phyloP scores from a whole-genome alignment of 768 basidiomycete species.

The Phaffia australis region DNA sequence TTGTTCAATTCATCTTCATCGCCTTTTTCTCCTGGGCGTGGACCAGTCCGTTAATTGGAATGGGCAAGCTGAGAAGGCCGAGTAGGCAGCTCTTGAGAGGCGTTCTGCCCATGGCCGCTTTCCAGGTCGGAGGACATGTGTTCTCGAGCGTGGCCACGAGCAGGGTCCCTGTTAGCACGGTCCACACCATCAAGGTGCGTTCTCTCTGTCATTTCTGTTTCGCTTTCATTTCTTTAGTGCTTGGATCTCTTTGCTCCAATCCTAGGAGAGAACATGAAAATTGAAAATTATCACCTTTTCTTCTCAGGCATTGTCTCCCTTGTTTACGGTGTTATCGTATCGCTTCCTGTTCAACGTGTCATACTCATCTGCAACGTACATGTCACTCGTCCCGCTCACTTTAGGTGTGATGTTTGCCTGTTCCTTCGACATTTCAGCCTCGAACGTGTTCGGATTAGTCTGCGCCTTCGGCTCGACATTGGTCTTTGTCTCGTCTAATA shows the following conservation, averaged over 20 bases:
- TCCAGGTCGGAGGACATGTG: conserved; percentile 96
- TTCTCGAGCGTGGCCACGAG: conserved; percentile 97
- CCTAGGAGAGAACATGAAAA: not conserved
- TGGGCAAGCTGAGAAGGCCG: conserved; percentile 54
- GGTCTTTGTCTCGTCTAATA: conserved; percentile 94
- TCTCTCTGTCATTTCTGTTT: not conserved
- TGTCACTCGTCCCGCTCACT: conserved; percentile 87
- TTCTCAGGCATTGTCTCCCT: conserved; percentile 79
- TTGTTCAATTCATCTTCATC: conserved; percentile 94
- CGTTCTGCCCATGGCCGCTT: conserved; percentile 90
- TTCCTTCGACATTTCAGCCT: conserved; percentile 81
- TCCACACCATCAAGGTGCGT: conserved; percentile 94
- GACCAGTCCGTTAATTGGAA: conserved; percentile 45
- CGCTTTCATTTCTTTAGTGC: not conserved
- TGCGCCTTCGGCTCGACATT: conserved; percentile 95
- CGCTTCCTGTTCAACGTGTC: conserved; percentile 84
- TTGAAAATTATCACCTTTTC: not conserved
- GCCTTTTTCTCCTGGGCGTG: conserved; percentile 72
- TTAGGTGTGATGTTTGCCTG: conserved; percentile 95
- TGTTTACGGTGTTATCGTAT: conserved; percentile 95
- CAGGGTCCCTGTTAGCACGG: conserved; percentile 89
- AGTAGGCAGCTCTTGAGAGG: conserved; percentile 59
- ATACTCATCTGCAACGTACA: conserved; percentile 81
- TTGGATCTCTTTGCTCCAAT: conserved; percentile 4
- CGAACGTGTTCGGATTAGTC: conserved; percentile 72